Evolutionary conservation across 75 land plant genomes (phyloP), one percentile per base, ranked within the genome.

Genomic region (Isoetes taiwanensis): DNA sequence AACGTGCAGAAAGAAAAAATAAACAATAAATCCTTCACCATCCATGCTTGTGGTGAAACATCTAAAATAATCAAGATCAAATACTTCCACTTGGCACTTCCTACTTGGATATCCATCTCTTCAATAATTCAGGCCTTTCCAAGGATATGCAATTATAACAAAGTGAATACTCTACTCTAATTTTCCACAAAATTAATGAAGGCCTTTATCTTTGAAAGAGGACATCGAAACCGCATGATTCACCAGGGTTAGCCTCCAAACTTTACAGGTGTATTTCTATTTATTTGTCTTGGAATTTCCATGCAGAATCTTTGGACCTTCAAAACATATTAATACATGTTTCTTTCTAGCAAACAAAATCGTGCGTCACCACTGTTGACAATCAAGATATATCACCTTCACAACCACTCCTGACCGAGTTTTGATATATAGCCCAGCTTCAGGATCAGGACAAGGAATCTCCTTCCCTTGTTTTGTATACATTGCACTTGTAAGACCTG

Each of bases 401-500:
- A 86, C 93, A 69, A 86, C 57, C 52, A 64, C 67, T 64, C 66
- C 73, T 43, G 58, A 57, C 14, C 88, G 57, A 34, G 84, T 79
- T 63, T 64, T 81, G 32, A 91, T 74, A 69, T 91, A 91, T 28
- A 91, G 85, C 3, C 97, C 97, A 67, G 97, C 81, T 50, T 72
- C 64, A 61, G 42, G 48, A 64, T 86, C 93, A 63, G 88, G 97
- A 63, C 84, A 86, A 55, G 77, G 57, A 61, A 86, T 58, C 64
- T 70, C 70, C 34, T 25, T 48, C 56, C 35, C 71, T 43, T 75
- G 80, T 71, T 64, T 81, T 43, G 52, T 76, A 75, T 78, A 91
- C 79, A 86, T 78, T 46, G 70, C 94, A 79, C 81, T 76, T 3
- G 97, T 86, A 65, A 91, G 82, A 60, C 97, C 97, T 91, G 57